Conservation (phyloP, 495 filamentous ascomycete species). For the Aspergillus heteromorphus region DNA sequence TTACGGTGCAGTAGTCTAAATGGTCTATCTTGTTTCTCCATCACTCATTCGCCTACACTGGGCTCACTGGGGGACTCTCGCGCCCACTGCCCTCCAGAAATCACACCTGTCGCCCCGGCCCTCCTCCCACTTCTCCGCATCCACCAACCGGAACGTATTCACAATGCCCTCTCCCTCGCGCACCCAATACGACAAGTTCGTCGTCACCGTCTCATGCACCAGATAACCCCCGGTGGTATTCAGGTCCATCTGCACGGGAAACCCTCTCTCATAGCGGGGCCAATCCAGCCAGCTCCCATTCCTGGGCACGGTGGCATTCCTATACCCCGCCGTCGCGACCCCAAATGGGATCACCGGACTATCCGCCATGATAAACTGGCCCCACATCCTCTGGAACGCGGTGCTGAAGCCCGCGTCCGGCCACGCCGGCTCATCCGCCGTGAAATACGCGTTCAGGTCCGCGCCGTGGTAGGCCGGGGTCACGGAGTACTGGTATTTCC, state of each 20-base stretch:
- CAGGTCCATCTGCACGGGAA: slow-evolving; percentile 15
- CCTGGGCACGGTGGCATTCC: slow-evolving; percentile 8
- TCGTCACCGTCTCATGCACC: slow-evolving; percentile 8
- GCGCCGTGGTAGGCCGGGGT: slow-evolving; percentile 52
- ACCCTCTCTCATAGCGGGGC: slow-evolving; percentile 5
- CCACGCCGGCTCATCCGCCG: slow-evolving; percentile 4
- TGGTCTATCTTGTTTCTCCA: too few species aligned
- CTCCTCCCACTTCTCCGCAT: slow-evolving; percentile 52
- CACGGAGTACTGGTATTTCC: slow-evolving; percentile 60
- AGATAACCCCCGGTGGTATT: slow-evolving; percentile 18
- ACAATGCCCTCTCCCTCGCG: slow-evolving; percentile 37
- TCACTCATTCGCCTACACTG: too few species aligned
- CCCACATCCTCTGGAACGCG: slow-evolving; percentile 32
- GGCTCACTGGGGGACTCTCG: not conserved
- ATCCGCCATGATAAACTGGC: slow-evolving; percentile 47
- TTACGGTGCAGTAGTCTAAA: too few species aligned
- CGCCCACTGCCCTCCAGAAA: slow-evolving; percentile 49
- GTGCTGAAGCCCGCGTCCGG: slow-evolving; percentile 11
- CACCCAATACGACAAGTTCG: slow-evolving; percentile 12
- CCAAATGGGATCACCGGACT: slow-evolving; percentile 35
- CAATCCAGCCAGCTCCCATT: slow-evolving; percentile 4
- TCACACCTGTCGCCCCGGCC: slow-evolving; percentile 50
- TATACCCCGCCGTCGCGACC: slow-evolving; percentile 10
- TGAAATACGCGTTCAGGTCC: slow-evolving; percentile 51
- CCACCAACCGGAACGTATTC: slow-evolving; percentile 42